Evolutionary conservation across 495 filamentous ascomycete species (phyloP), one percentile per base, ranked within the genome.

Genomic region (Jackrogersella minutella): DNA sequence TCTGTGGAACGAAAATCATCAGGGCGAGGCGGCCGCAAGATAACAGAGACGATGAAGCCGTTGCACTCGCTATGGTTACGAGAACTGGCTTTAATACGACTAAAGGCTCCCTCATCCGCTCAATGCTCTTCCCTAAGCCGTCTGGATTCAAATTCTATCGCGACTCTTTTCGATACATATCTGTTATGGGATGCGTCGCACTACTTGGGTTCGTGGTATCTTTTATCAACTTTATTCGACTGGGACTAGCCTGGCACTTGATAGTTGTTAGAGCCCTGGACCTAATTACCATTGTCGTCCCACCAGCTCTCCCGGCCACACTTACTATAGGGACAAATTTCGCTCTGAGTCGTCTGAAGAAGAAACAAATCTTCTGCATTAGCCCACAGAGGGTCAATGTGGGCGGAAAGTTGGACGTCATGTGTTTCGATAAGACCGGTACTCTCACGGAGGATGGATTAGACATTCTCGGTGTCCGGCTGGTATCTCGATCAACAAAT

Each of bases 361-460:
- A 86, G 60, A 92, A 95, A 69, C 82, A 90, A 22, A 97, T 99
- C 41, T 99, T 96, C 68, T 99, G 96, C 74, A 99, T 97, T 62
- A 97, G 93, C 68, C 96, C 96, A 1, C 96, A 99, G 72, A 86
- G 88, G 63, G 93, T 99, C 37, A 98, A 98, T 70, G 91, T 99
- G 22, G 94, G 91, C 13, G 96, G 96, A 5, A 98, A 97, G 74
- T 80, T 99, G 5, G 95, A 99, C 77, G 83, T 97, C 28, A 87
- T 99, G 70, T 98, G 95, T 78, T 99, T 99, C 66, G 96, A 99
- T 77, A 99, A 99, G 74, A 99, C 96, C 2, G 96, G 96, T 16
- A 99, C 96, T 11, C 81, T 99, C 19, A 99, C 96, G 1, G 96
- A 98, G 76, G 96, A 99, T 75, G 96, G 96, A 0, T 81, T 99